Percentiles rank a stretch among this genome's conserved stretches.
Evolutionary conservation across 768 basidiomycete genomes (phyloP).

Genomic region (Auricularia heimuer): DNA sequence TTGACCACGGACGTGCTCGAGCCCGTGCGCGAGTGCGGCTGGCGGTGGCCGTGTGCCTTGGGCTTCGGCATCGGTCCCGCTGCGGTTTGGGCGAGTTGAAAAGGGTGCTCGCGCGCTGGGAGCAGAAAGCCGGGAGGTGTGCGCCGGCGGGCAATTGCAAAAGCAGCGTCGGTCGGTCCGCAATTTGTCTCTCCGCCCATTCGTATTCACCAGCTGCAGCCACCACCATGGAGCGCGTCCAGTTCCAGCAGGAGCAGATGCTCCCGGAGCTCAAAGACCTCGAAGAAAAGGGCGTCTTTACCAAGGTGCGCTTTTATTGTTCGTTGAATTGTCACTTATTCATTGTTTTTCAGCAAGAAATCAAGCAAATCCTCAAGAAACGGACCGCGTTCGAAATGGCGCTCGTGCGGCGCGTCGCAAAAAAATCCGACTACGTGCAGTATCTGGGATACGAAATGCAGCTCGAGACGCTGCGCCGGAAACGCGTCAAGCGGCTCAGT

Average conservation of each 20-base stretch:
- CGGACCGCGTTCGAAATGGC: conserved; percentile 77
- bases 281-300: conserved; percentile 75
- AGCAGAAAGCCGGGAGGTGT: background rate
- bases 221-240: conserved; percentile 76
- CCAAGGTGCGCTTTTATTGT: conserved; percentile 39
- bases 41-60: background rate
- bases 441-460: conserved; percentile 91
- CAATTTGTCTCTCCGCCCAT: conserved; percentile 16
- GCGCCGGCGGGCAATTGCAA: conserved; percentile 31
- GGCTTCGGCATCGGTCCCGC: background rate
- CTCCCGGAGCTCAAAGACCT: conserved; percentile 93
- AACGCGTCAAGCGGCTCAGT: conserved; percentile 68
- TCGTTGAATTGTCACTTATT: background rate
- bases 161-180: conserved; percentile 55
- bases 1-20: background rate
- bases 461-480: conserved; percentile 69
- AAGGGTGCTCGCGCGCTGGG: background rate
- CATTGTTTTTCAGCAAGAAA: conserved; percentile 46
- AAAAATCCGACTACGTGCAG: conserved; percentile 80
- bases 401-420: conserved; percentile 72
- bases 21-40: background rate
- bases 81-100: background rate
- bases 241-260: conserved; percentile 94
- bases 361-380: conserved; percentile 75
- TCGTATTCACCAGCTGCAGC: background rate